These are phyloP conservation scores for Vaccinium macrocarpon DNA, from an alignment of 148 eudicot species.

Conservation along the genomic window DNA sequence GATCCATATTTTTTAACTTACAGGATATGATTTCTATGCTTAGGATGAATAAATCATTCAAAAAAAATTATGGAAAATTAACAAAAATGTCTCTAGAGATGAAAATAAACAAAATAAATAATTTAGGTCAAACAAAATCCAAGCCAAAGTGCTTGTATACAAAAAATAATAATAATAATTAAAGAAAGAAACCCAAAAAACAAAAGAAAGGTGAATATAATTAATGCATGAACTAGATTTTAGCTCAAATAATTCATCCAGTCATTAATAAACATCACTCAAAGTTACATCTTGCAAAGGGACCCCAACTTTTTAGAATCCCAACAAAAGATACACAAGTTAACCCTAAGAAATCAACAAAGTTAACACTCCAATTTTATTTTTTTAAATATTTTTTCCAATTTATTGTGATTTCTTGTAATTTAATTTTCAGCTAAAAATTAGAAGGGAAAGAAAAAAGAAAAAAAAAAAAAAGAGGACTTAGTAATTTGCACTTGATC, in stretches of 20 bases:
- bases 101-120: no score
- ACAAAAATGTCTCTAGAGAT: no score
- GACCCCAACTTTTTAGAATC: slow-evolving; percentile 23
- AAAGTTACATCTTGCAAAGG: slow-evolving; percentile 22
- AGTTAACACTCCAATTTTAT: background rate
- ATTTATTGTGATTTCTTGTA: background rate
- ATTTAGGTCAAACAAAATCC: no score
- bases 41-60: no score
- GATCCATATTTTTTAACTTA: no score
- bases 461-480: background rate
- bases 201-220: background rate
- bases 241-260: slow-evolving; percentile 16
- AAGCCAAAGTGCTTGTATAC: no score
- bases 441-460: background rate
- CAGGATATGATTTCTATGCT: no score
- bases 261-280: slow-evolving; percentile 13
- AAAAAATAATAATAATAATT: background rate
- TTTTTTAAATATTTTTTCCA: background rate
- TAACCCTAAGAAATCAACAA: background rate
- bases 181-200: background rate
- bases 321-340: background rate
- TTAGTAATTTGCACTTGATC: background rate
- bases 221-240: background rate
- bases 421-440: slow-evolving; percentile 2
- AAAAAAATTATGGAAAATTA: no score